Evolutionary conservation across 2,329 filamentous ascomycete species (phyloP).

Genomic region (Metarhizium robertsii): DNA sequence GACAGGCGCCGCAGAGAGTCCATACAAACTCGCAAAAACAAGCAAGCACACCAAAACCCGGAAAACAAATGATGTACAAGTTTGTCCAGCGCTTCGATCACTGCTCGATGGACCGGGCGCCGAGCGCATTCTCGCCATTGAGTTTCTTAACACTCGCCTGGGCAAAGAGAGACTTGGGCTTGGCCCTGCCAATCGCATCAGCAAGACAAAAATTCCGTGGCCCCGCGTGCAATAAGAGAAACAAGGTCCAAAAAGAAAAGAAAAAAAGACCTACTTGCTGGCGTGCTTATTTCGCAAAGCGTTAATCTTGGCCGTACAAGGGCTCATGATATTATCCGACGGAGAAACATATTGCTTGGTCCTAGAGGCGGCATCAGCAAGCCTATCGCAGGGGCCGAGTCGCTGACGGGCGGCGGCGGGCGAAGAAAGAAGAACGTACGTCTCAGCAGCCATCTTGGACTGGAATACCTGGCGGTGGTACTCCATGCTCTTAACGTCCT

Average conservation of each 20-base stretch:
- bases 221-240: background rate
- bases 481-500: conserved; percentile 59
- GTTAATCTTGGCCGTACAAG: conserved; percentile 73
- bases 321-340: conserved; percentile 83
- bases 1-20: background rate
- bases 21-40: background rate
- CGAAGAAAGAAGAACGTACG: conserved; percentile 39
- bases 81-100: conserved; percentile 2
- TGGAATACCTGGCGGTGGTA: conserved; percentile 70
- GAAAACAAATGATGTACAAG: conserved; percentile 4
- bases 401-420: background rate
- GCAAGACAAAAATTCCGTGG: background rate
- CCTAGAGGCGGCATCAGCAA: conserved; percentile 4
- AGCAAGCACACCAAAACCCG: background rate
- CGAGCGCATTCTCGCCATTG: conserved; percentile 34
- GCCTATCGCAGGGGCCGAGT: background rate
- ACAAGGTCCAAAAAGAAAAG: background rate
- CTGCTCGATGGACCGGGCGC: conserved; percentile 25
- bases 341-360: conserved; percentile 57
- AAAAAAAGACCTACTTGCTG: conserved; percentile 51
- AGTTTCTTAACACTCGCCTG: conserved; percentile 56
- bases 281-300: conserved; percentile 74
- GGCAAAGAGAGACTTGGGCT: conserved; percentile 60
- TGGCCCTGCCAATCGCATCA: conserved; percentile 35
- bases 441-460: conserved; percentile 57